Evolutionary conservation across 164 flowering plant species (phyloP), one percentile per base, ranked within the genome.

Genomic region (Chimonanthus praecox): DNA sequence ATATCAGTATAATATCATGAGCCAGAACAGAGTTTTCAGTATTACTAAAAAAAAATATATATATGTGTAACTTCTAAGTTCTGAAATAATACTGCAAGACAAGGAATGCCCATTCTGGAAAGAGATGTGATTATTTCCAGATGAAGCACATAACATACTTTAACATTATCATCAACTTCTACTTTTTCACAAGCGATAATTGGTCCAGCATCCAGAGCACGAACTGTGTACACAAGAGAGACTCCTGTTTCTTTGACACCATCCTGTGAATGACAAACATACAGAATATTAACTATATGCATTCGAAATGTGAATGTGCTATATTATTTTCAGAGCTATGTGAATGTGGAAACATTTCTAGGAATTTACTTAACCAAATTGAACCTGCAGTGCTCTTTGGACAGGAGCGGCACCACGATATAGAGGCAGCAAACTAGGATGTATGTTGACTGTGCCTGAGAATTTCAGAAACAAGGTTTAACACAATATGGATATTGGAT

Each of bases 381-480:
- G 65, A 83, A 94, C 98, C 97, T 90, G 94, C 83, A 94, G 75
- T 74, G 98, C 97, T 76, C 99, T 85, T 82, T 96, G 99, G 85
- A 96, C 97, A 77, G 99, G 97, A 73, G 99, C 97, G 77, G 99
- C 98, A 72, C 99, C 97, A 74, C 98, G 97, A 74, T 95, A 95
- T 4, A 88, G 76, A 70, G 99, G 99, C 70, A 96, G 86, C 76
- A 96, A 78, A 77, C 99, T 96, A 70, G 99, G 99, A 80, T 96
- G 99, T 77, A 96, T 83, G 79, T 96, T 96, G 64, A 96, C 92
- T 2, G 97, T 94, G 74, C 98, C 99, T 95, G 81, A 45, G 18
- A 68, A 74, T 10, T 10, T 44, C 16, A 45, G 46, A 45, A 11
- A 13, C 7, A 66, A 66, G n/a, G 16, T 54, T 54, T 54, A 54